Evolutionary conservation across 2,329 filamentous ascomycete genomes (phyloP), one percentile per base, ranked within the genome.

Genomic region (Dendryphion nanum): DNA sequence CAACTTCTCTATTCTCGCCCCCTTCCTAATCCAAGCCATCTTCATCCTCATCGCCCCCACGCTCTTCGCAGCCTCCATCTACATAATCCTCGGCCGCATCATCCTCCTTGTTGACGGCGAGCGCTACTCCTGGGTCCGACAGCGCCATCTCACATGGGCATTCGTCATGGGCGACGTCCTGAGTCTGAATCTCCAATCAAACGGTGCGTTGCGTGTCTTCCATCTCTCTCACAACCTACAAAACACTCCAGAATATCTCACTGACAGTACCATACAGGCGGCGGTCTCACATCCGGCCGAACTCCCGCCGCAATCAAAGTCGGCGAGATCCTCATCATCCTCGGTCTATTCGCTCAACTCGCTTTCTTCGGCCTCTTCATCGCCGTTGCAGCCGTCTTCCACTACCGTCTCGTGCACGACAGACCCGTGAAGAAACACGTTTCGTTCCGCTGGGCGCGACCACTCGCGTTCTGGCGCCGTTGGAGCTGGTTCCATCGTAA

Each of bases 71-170:
- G 72, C 72, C 5, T 63, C 64, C 1, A 67, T 75, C 26, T 75
- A 76, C 50, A 76, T 75, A 64, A 57, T 64, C n/a, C 61, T 75
- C 3, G 70, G 68, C 3, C 69, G 72, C 2, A 57, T 75, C 23
- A 70, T 74, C 23, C 45, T 61, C 12, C 44, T 63, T 13, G 51
- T 68, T 5, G 50, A 64, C 14, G 71, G 53, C 15, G 69, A 72
- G 28, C 40, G 57, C 2, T 57, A 62, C 33, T 64, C 68, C 1
- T 37, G 71, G 17, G 63, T 75, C 21, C 51, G 59, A 1, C 47
- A 59, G 7, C 63, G 47, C 1, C 67, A 67, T 55, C 44, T 74
- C 12, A 74, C 72, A 1, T 69, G 67, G 41, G 55, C 66, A 2
- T 75, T 74, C 40, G 72, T 75, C 5, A 43, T 45, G n/a, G 69